Evolutionary conservation across 1,139 yeast genomes (phyloP).

Genomic region (Hyphopichia wangnamkhiaoensis): DNA sequence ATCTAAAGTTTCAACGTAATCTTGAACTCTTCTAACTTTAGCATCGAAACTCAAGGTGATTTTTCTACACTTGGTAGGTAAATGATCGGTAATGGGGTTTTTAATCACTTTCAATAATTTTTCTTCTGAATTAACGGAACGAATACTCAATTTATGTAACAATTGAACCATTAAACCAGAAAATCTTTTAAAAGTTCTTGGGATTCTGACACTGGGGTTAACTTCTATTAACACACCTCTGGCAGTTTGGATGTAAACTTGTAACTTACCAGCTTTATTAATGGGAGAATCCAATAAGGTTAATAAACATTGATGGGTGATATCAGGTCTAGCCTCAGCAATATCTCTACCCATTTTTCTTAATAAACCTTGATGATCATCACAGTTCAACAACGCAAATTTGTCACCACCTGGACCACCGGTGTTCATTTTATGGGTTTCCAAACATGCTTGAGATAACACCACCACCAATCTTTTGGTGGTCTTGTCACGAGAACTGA

Average conservation of each 20-base stretch:
- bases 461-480: conserved; percentile 89
- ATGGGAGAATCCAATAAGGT: conserved; percentile 94
- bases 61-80: conserved; percentile 94
- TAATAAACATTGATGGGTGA: conserved; percentile 91
- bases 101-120: conserved; percentile 90
- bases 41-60: conserved; percentile 95
- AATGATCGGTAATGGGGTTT: conserved; percentile 94
- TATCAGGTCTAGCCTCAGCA: conserved; percentile 97
- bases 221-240: conserved; percentile 93
- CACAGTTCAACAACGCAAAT: conserved; percentile 91
- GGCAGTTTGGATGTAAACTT: conserved; percentile 94
- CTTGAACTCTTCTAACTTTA: conserved; percentile 82
- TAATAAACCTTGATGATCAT: conserved; percentile 94
- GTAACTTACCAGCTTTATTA: conserved; percentile 94
- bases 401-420: conserved; percentile 86
- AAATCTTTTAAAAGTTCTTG: conserved; percentile 96
- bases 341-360: conserved; percentile 97
- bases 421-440: conserved; percentile 83
- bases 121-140: conserved; percentile 94
- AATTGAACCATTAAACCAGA: conserved; percentile 97
- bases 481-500: conserved; percentile 77
- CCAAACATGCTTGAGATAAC: conserved; percentile 90
- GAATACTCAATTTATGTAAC: conserved; percentile 84
- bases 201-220: conserved; percentile 94
- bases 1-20: conserved; percentile 77